phyloP scores from a whole-genome alignment of 805 yeast genomes.

The Lachancea sp. region DNA sequence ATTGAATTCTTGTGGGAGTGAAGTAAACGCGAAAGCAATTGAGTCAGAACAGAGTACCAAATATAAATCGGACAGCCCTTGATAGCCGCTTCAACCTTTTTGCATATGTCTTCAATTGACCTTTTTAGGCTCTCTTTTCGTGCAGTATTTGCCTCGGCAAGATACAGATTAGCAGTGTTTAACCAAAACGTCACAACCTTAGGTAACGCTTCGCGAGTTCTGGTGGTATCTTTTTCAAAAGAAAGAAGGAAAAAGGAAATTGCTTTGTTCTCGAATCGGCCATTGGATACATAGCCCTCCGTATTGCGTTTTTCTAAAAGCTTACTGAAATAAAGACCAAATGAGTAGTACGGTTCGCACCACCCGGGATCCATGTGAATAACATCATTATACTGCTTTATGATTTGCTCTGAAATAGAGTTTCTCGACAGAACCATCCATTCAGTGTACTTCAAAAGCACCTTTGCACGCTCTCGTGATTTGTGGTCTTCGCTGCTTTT shows the following conservation, averaged over 20 bases:
- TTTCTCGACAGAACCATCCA: conserved; percentile 88
- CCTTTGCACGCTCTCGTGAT: conserved; percentile 31
- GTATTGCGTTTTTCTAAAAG: conserved; percentile 60
- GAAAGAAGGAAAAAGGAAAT: conserved; percentile 28
- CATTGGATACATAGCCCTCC: conserved; percentile 30
- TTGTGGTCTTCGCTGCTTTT: conserved; percentile 13
- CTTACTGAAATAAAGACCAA: conserved; percentile 76
- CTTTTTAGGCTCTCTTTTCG: conserved; percentile 29
- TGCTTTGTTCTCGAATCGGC: conserved; percentile 27
- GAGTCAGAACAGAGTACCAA: conserved; percentile 85
- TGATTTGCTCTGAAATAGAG: conserved; percentile 66
- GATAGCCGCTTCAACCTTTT: conserved; percentile 41
- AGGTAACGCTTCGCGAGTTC: conserved; percentile 78
- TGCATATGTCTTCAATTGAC: conserved; percentile 42
- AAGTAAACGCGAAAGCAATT: conserved; percentile 69
- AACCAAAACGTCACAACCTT: conserved; percentile 89
- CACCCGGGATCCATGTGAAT: conserved; percentile 48
- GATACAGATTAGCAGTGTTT: conserved; percentile 42
- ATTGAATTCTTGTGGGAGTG: conserved; percentile 55
- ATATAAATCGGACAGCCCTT: conserved; percentile 44
- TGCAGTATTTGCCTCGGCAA: conserved; percentile 19
- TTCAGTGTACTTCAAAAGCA: conserved; percentile 72
- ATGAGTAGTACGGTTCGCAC: conserved; percentile 74
- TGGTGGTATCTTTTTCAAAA: conserved; percentile 41
- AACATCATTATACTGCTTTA: conserved; percentile 60